phyloP scores from a whole-genome alignment of 2,329 filamentous ascomycete genomes.

The Cercospora zeina region DNA sequence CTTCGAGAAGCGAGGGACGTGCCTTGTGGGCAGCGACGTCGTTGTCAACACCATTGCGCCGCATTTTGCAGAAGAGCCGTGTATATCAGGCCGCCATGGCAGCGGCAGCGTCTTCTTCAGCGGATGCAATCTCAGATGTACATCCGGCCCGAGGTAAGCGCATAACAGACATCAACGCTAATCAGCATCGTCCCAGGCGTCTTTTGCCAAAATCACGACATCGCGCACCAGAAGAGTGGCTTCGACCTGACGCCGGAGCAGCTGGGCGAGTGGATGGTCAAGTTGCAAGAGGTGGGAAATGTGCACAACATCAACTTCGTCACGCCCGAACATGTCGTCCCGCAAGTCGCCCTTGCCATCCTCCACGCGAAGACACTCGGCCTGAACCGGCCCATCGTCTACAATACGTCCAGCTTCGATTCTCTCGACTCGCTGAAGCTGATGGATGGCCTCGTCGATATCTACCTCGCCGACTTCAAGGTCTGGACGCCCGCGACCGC shows the following conservation, averaged over 20 bases:
- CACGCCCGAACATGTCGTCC: constrained; percentile 83
- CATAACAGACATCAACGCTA: not conserved
- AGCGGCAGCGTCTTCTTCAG: constrained; percentile 80
- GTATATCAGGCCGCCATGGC: constrained; percentile 78
- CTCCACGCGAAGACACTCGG: constrained; percentile 70
- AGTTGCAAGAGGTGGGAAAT: constrained; percentile 70
- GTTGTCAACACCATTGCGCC: constrained; percentile 84
- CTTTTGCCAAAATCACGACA: constrained; percentile 83
- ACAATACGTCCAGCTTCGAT: constrained; percentile 83
- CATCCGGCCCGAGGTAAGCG: not conserved
- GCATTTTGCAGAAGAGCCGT: constrained; percentile 82
- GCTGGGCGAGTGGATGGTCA: constrained; percentile 78
- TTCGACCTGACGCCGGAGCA: constrained; percentile 77
- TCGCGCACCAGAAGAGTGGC: constrained; percentile 77
- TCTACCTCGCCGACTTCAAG: constrained; percentile 88
- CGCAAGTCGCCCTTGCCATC: constrained; percentile 76
- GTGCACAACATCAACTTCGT: constrained; percentile 91
- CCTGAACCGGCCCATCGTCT: constrained; percentile 71
- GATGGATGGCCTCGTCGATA: constrained; percentile 77
- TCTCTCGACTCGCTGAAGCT: constrained; percentile 69
- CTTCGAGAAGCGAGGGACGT: constrained; percentile 75
- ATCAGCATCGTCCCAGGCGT: constrained; percentile 37
- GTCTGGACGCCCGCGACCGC: constrained; percentile 69
- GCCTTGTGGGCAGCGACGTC: constrained; percentile 70
- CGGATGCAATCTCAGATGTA: constrained; percentile 71